Percentiles rank a stretch among this genome's conserved stretches.
Evolutionary conservation across 2,329 filamentous ascomycete species (phyloP).

Genomic region (Septoria petroselini): DNA sequence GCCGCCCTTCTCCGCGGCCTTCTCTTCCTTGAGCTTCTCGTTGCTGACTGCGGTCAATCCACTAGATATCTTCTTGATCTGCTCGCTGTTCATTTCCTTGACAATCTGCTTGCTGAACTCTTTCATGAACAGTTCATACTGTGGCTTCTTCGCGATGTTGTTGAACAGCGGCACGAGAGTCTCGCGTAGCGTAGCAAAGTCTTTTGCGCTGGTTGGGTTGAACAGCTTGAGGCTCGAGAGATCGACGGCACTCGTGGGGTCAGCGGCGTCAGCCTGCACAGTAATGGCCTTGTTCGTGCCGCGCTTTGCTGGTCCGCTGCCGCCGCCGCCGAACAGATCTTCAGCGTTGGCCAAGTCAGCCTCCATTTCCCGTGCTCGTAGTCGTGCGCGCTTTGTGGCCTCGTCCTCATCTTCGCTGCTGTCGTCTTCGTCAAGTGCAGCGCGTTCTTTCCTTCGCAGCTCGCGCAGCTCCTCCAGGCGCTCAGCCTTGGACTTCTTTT

Average conservation of each 20-base stretch:
- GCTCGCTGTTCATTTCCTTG: slow-evolving; percentile 82
- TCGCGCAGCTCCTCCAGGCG: slow-evolving; percentile 75
- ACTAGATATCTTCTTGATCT: slow-evolving; percentile 95
- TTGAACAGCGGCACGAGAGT: slow-evolving; percentile 75
- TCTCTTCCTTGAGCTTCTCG: slow-evolving; percentile 99
- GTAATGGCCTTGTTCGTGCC: slow-evolving; percentile 65
- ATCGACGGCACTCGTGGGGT: slow-evolving; percentile 78
- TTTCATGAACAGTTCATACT: slow-evolving; percentile 85
- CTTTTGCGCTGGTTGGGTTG: slow-evolving; percentile 80
- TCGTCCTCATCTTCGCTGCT: slow-evolving; percentile 67
- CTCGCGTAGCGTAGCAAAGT: slow-evolving; percentile 77
- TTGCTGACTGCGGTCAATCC: slow-evolving; percentile 85
- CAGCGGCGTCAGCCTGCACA: slow-evolving; percentile 59
- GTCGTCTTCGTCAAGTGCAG: slow-evolving; percentile 56
- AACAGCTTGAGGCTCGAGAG: slow-evolving; percentile 77
- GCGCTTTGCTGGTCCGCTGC: slow-evolving; percentile 68
- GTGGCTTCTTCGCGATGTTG: slow-evolving; percentile 76
- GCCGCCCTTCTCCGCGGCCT: slow-evolving; percentile 83
- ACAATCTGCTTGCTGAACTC: slow-evolving; percentile 85
- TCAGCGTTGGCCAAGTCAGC: slow-evolving; percentile 84
- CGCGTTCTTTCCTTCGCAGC: slow-evolving; percentile 56
- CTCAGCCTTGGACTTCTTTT: slow-evolving; percentile 84
- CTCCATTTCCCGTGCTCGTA: slow-evolving; percentile 78
- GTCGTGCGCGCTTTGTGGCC: slow-evolving; percentile 67
- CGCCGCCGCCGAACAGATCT: slow-evolving; percentile 79